These are phyloP conservation scores for Pseudoturritis turrita DNA, from an alignment of 345 rosid species.

Conservation along the genomic window DNA sequence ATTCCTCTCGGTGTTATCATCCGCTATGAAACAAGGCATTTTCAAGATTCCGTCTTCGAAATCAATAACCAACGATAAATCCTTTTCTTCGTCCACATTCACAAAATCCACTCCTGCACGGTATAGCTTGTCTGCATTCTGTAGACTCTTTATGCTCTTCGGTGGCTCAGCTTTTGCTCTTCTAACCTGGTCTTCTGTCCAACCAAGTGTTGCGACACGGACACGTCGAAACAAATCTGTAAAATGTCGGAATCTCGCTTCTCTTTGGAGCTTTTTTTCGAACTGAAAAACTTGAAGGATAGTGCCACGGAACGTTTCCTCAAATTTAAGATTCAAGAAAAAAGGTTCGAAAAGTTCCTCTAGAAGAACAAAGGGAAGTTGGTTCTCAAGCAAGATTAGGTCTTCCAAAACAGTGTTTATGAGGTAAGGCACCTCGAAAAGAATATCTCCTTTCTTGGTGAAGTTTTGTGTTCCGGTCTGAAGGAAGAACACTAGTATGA, in stretches of 20 bases:
- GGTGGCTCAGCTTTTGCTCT: neutral
- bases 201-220: slow-evolving; percentile 17
- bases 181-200: neutral
- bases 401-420: no score
- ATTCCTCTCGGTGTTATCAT: neutral
- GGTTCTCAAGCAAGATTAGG: neutral
- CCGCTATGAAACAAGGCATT: slow-evolving; percentile 11
- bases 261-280: neutral
- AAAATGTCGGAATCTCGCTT: neutral
- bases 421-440: no score
- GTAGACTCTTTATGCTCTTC: neutral
- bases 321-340: neutral
- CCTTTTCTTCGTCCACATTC: neutral
- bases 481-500: neutral
- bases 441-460: no score
- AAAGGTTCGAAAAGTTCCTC: neutral
- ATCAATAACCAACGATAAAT: slow-evolving; percentile 1
- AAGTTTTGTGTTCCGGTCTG: no score
- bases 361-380: neutral
- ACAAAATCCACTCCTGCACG: slow-evolving; percentile 15
- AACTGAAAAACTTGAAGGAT: neutral
- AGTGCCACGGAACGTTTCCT: neutral
- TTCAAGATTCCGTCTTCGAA: neutral
- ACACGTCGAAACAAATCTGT: slow-evolving; percentile 24
- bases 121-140: slow-evolving; percentile 20